A percentile compares a stretch with the other conserved stretches of the same genome.
phyloP scores from a whole-genome alignment of 805 yeast species.

The Yamadazyma kitorensis region DNA sequence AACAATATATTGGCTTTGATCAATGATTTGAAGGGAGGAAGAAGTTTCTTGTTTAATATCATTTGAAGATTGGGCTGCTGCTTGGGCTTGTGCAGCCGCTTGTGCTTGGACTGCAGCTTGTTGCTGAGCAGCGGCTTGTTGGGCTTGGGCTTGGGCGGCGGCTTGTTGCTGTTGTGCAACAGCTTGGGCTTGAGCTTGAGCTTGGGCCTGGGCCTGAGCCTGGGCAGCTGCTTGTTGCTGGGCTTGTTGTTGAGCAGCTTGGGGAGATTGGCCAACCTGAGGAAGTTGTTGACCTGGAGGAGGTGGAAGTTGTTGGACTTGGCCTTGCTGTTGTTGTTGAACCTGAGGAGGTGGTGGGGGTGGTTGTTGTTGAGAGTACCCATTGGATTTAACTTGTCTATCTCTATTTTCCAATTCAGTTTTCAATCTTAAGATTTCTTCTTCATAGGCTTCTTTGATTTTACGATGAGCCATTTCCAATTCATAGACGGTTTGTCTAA shows the following conservation, averaged over 20 bases:
- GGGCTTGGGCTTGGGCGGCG: background rate
- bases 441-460: constrained; percentile 94
- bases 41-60: constrained; percentile 19
- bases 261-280: constrained; percentile 5
- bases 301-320: constrained; percentile 3
- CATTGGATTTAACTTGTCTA: constrained; percentile 39
- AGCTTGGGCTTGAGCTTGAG: constrained; percentile 3
- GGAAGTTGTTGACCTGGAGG: constrained; percentile 7
- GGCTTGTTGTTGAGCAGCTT: constrained; percentile 1
- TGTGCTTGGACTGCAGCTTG: constrained; percentile 5
- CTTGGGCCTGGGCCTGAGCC: background rate
- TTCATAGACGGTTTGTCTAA: constrained; percentile 90
- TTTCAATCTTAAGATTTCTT: constrained; percentile 82
- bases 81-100: constrained; percentile 8
- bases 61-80: background rate
- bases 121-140: constrained; percentile 3
- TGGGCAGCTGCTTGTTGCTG: constrained; percentile 6
- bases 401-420: constrained; percentile 82
- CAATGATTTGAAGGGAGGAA: constrained; percentile 34
- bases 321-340: constrained; percentile 12
- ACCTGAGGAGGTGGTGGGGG: constrained; percentile 20
- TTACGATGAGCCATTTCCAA: constrained; percentile 91
- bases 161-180: constrained; percentile 8
- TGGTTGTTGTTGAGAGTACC: constrained; percentile 16
- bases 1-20: constrained; percentile 41